Base-by-base conservation (phyloP, 768 basidiomycete genomes). In the Mycena chlorophos region DNA sequence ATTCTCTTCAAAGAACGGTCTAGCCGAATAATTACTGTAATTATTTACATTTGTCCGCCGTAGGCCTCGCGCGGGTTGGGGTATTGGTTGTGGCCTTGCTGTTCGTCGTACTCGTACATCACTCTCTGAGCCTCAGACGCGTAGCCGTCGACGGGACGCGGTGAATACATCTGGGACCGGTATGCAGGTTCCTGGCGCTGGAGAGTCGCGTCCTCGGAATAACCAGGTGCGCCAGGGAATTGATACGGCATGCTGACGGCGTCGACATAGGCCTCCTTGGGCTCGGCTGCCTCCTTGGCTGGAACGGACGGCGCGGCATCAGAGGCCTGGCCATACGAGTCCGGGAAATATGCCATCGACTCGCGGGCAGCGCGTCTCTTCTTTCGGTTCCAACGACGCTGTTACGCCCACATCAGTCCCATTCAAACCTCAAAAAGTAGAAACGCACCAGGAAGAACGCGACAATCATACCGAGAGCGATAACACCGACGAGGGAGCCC, bases 351-450 rank as follows among this genome's bases (percentile, higher is more conserved):
- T 42, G 22, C n/a, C n/a, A 61, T 52, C 29, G 60, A 61, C 22
- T 61, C 60, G 13, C 60, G 23, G 1, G 55, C 40, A 13, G 6
- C 20, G 5, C 28, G 22, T 19, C 55, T n/a, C 14, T 34, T 16
- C 3, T 23, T 38, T 14, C 60, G 60, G 30, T 57, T 61, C 60
- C 60, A 61, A 34, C 60, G 60, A 46, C 60, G 60, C 60, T 61
- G 17, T 42, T 8, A n/a, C 23, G 3, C 1, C 12, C 16, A 2
- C 20, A 22, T 55, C 14, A 51, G 29, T 19, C 22, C 39, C 17
- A 2, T 20, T 29, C 16, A 23, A 2, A 3, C 17, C 3, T 28
- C 3, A 5, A 27, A 22, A 13, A 17, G n/a, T 3, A 2, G 17
- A 23, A 4, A 19, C 55, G 22, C 29, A 61, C 60, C 3, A 61